Percentiles rank a stretch among this genome's conserved stretches.
phyloP scores from a whole-genome alignment of 805 yeast genomes.

The Candida ovalis region DNA sequence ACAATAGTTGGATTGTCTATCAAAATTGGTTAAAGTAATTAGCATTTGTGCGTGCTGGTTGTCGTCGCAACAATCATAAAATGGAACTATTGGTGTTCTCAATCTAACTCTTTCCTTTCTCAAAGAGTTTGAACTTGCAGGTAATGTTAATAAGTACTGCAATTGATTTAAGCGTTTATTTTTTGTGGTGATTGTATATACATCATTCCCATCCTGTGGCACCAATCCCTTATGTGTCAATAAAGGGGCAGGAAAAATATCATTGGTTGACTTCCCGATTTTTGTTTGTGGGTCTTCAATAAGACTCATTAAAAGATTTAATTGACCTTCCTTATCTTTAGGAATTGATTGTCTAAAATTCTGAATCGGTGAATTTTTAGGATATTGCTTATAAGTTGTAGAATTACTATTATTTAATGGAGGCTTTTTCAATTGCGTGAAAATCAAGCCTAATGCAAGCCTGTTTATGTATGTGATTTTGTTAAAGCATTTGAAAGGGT shows the following conservation, averaged over 20 bases:
- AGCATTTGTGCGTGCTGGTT: constrained; percentile 30
- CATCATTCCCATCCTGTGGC: constrained; percentile 23
- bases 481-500: constrained; percentile 28
- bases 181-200: constrained; percentile 27
- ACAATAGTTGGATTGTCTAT: constrained; percentile 24
- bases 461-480: constrained; percentile 25
- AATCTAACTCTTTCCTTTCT: constrained; percentile 37
- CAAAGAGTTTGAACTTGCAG: constrained; percentile 38
- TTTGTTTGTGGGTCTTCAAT: constrained; percentile 20
- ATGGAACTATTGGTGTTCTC: constrained; percentile 39
- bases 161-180: constrained; percentile 24
- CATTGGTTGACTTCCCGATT: constrained; percentile 14
- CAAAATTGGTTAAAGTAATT: constrained; percentile 21
- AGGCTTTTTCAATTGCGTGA: constrained; percentile 13
- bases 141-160: constrained; percentile 19
- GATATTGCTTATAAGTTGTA: not conserved
- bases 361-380: not conserved
- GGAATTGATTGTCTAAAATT: constrained; percentile 13
- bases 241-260: constrained; percentile 19
- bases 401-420: not conserved
- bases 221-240: constrained; percentile 18
- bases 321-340: constrained; percentile 13
- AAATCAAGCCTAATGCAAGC: constrained; percentile 23
- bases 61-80: constrained; percentile 48
- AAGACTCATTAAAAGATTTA: constrained; percentile 17